Conservation (phyloP, 164 flowering plant genomes). For the Aristolochia contorta region DNA sequence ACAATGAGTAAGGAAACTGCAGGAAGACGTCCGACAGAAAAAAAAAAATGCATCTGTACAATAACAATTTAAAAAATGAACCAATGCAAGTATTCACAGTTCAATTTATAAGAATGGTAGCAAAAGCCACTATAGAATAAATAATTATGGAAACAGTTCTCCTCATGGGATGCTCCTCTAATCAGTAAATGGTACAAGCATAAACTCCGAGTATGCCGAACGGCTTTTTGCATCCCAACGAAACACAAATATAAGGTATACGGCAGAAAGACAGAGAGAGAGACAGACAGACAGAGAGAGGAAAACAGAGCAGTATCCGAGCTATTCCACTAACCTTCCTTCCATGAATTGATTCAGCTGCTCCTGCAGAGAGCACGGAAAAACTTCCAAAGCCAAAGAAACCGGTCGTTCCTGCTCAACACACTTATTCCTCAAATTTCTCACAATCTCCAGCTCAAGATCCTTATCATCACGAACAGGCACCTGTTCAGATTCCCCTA, state of each 20-base stretch:
- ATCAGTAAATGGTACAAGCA: too few relatives aligned
- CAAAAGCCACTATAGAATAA: too few relatives aligned
- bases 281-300: background rate
- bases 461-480: slow-evolving; percentile 77
- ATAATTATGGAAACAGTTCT: too few relatives aligned
- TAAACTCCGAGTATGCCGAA: too few relatives aligned
- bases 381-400: slow-evolving; percentile 77
- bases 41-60: too few relatives aligned
- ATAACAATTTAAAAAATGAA: too few relatives aligned
- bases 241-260: background rate
- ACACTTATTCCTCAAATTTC: slow-evolving; percentile 53
- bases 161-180: too few relatives aligned
- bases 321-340: slow-evolving; percentile 35
- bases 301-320: background rate
- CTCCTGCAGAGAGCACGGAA: slow-evolving; percentile 66
- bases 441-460: slow-evolving; percentile 80
- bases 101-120: too few relatives aligned
- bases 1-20: too few relatives aligned
- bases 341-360: slow-evolving; percentile 66
- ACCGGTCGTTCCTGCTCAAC: slow-evolving; percentile 42
- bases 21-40: too few relatives aligned
- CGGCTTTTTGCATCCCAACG: background rate
- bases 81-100: too few relatives aligned
- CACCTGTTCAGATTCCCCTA: slow-evolving; percentile 97
- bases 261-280: background rate